A percentile compares a stretch with the other conserved stretches of the same genome.
Conservation (phyloP, 2,329 filamentous ascomycete genomes). For the Acephala macrosclerotiorum region DNA sequence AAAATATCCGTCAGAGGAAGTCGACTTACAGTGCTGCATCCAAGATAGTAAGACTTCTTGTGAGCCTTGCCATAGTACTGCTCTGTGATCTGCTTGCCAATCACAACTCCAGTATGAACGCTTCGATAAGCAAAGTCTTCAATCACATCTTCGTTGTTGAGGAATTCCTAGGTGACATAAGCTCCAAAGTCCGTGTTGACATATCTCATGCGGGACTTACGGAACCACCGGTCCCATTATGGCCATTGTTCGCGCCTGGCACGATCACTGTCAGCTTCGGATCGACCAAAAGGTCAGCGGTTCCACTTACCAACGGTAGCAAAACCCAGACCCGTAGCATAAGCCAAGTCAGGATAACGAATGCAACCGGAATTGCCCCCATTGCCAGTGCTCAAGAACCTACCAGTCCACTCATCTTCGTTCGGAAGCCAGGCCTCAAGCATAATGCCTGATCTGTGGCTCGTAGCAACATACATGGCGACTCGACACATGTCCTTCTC, state of each 20-base stretch:
- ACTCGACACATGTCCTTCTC: conserved; percentile 31
- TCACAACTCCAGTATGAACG: conserved; percentile 33
- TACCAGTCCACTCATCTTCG: conserved; percentile 50
- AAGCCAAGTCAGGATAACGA: conserved; percentile 35
- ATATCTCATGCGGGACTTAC: conserved; percentile 13
- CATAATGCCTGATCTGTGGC: conserved; percentile 28
- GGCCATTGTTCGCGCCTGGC: conserved; percentile 37
- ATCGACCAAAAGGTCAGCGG: background rate
- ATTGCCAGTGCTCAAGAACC: conserved; percentile 48
- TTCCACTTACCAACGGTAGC: conserved; percentile 33
- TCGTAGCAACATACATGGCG: conserved; percentile 32
- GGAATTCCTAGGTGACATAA: conserved; percentile 25
- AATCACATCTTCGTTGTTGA: conserved; percentile 35
- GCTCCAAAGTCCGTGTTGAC: background rate
- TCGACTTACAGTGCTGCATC: conserved; percentile 51
- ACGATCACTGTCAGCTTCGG: background rate
- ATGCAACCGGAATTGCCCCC: conserved; percentile 37
- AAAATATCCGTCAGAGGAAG: background rate
- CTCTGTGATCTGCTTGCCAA: conserved; percentile 40
- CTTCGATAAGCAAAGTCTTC: conserved; percentile 39
- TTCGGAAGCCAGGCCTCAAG: conserved; percentile 44
- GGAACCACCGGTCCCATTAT: conserved; percentile 38
- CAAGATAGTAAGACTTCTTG: conserved; percentile 48
- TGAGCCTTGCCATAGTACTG: conserved; percentile 45
- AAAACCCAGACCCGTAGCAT: conserved; percentile 33